These are phyloP conservation scores for Globisporangium middletonii DNA, from an alignment of 352 stramenopile genomes.

Conservation along the genomic window DNA sequence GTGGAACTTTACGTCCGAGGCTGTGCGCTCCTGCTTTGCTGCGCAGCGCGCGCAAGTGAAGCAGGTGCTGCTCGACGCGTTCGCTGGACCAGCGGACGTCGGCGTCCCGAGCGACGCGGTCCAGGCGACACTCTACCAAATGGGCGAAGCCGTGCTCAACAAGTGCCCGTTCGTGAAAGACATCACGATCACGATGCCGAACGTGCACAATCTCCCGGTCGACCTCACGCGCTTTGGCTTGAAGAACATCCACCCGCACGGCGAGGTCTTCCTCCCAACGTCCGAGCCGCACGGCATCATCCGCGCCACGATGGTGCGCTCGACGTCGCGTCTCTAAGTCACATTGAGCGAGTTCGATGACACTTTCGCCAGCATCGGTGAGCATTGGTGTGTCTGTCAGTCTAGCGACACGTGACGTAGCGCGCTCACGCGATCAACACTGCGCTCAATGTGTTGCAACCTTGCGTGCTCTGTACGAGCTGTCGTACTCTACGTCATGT, in stretches of 20 bases:
- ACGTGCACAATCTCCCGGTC: slow-evolving; percentile 88
- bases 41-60: slow-evolving; percentile 50
- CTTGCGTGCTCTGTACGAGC: not conserved
- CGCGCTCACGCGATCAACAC: not conserved
- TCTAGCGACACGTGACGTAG: not conserved
- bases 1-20: slow-evolving; percentile 63
- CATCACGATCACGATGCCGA: slow-evolving; percentile 78
- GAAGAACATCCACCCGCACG: slow-evolving; percentile 84
- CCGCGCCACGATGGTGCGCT: slow-evolving; percentile 67
- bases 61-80: slow-evolving; percentile 65
- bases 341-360: not conserved
- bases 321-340: slow-evolving; percentile 45
- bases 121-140: slow-evolving; percentile 83
- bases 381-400: not conserved
- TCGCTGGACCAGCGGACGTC: slow-evolving; percentile 70
- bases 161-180: slow-evolving; percentile 58
- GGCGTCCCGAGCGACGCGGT: slow-evolving; percentile 73
- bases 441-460: not conserved
- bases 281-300: slow-evolving; percentile 88
- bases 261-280: slow-evolving; percentile 84
- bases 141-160: slow-evolving; percentile 77
- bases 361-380: not conserved
- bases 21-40: slow-evolving; percentile 30
- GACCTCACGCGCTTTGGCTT: slow-evolving; percentile 79
- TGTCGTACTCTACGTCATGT: not conserved